These are phyloP conservation scores for Pleurotus cornucopiae DNA, from an alignment of 768 basidiomycete genomes.

Conservation along the genomic window DNA sequence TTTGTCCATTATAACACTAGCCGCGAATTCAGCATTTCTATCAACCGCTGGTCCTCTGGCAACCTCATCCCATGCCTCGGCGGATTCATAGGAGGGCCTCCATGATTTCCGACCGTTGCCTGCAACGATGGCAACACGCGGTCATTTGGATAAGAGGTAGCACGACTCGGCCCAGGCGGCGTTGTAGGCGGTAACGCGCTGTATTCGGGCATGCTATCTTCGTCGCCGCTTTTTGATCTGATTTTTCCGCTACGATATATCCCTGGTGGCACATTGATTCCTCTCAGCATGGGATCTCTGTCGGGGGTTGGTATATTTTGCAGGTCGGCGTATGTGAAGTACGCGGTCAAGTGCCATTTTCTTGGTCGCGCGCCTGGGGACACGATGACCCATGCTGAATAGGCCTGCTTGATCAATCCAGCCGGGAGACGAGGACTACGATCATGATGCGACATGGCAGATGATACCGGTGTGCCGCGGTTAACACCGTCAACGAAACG, in stretches of 20 bases:
- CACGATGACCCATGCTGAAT: constrained; percentile 57
- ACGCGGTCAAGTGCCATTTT: constrained; percentile 67
- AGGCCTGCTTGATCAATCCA: constrained; percentile 69
- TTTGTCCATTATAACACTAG: constrained; percentile 7
- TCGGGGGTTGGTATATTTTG: constrained; percentile 43
- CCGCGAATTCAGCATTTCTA: constrained; percentile 51
- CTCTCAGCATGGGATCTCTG: constrained; percentile 36
- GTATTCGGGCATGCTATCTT: constrained; percentile 13
- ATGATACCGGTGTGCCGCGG: constrained; percentile 42
- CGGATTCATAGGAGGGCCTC: constrained; percentile 20
- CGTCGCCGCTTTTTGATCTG: constrained; percentile 33
- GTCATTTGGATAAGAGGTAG: constrained; percentile 14
- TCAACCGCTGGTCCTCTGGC: constrained; percentile 58
- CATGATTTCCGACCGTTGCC: constrained; percentile 26
- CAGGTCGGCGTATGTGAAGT: constrained; percentile 47
- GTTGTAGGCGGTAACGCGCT: constrained; percentile 2
- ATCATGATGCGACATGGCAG: constrained; percentile 56
- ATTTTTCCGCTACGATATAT: constrained; percentile 44
- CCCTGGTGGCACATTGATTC: constrained; percentile 40
- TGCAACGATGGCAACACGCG: constrained; percentile 38
- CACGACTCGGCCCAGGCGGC: constrained; percentile 9
- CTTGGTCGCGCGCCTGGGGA: constrained; percentile 41
- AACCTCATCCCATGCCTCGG: constrained; percentile 31
- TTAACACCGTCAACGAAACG: constrained; percentile 58
- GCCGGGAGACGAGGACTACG: constrained; percentile 47